A percentile compares a stretch with the other conserved stretches of the same genome.
Conservation (phyloP, 2,329 filamentous ascomycete genomes). For the Trichophyton mentagrophytes region DNA sequence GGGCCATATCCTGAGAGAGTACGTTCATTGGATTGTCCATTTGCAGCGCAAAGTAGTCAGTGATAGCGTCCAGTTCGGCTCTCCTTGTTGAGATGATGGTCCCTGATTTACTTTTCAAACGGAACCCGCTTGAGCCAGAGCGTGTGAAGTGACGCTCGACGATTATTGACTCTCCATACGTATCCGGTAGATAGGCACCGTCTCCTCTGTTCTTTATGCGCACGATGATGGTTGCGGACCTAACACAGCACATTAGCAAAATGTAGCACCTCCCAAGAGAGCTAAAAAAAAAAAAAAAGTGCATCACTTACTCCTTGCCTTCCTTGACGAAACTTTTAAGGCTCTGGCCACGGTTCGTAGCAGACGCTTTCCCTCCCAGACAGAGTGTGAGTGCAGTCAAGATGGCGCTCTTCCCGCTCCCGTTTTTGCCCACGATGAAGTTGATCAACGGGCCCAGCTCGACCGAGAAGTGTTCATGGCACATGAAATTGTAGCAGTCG, state of each 20-base stretch:
- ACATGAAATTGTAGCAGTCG: constrained; percentile 91
- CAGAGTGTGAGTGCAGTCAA: constrained; percentile 87
- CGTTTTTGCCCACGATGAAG: constrained; percentile 95
- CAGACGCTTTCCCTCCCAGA: constrained; percentile 83
- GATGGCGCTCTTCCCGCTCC: constrained; percentile 93
- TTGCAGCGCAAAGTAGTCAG: constrained; percentile 84
- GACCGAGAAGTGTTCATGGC: constrained; percentile 68
- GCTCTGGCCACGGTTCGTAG: constrained; percentile 82
- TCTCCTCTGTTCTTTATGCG: constrained; percentile 82
- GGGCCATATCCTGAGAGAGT: constrained; percentile 85
- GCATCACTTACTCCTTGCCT: constrained; percentile 53
- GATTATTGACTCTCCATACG: constrained; percentile 73
- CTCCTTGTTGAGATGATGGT: constrained; percentile 70
- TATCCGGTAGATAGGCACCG: constrained; percentile 67
- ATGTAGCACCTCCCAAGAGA: background rate
- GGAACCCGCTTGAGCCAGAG: constrained; percentile 66
- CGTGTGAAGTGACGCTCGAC: constrained; percentile 83
- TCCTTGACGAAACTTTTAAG: constrained; percentile 86
- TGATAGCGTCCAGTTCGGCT: constrained; percentile 77
- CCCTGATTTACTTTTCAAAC: constrained; percentile 61
- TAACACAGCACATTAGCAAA: constrained; percentile 14
- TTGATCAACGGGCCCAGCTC: constrained; percentile 90
- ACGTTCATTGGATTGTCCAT: constrained; percentile 96
- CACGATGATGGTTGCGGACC: constrained; percentile 55
- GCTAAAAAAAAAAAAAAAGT: background rate